Evolutionary conservation across 352 stramenopile genomes (phyloP).

Genomic region (Phytophthora lateralis): DNA sequence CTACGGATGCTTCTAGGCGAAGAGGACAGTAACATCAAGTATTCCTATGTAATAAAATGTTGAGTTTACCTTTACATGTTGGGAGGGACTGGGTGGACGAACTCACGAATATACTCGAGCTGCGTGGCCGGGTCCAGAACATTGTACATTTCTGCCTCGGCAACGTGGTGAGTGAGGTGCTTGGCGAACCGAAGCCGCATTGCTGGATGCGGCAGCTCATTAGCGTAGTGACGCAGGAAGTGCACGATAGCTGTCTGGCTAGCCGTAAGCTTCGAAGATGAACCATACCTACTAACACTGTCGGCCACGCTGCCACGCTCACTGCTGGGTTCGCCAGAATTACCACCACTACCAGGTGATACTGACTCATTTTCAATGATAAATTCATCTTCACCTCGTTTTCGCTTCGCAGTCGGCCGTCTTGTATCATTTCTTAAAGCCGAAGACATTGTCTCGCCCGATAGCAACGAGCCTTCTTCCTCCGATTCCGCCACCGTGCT

Average conservation of each 20-base stretch:
- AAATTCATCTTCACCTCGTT: constrained; percentile 12
- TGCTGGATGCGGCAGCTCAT: constrained; percentile 27
- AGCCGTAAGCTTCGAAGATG: constrained; percentile 22
- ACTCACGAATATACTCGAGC: constrained; percentile 48
- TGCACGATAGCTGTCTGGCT: constrained; percentile 55
- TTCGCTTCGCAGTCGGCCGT: constrained; percentile 25
- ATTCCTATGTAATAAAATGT: background rate
- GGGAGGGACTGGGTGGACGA: constrained; percentile 13
- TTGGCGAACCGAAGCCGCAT: constrained; percentile 47
- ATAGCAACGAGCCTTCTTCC: background rate
- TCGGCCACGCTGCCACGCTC: background rate
- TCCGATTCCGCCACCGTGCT: background rate
- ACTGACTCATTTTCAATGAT: background rate
- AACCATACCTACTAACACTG: background rate
- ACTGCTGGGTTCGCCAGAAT: background rate
- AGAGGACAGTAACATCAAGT: background rate
- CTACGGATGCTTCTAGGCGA: constrained; percentile 35
- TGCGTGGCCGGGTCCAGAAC: constrained; percentile 54
- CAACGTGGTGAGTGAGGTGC: constrained; percentile 49
- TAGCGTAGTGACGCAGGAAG: constrained; percentile 44
- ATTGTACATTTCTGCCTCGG: constrained; percentile 70
- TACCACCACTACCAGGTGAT: background rate
- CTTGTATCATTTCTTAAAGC: constrained; percentile 6
- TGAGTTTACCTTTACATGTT: constrained; percentile 3
- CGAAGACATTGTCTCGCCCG: constrained; percentile 2